Conservation (phyloP, 148 eudicot species). For the Dysphania ambrosioides region DNA sequence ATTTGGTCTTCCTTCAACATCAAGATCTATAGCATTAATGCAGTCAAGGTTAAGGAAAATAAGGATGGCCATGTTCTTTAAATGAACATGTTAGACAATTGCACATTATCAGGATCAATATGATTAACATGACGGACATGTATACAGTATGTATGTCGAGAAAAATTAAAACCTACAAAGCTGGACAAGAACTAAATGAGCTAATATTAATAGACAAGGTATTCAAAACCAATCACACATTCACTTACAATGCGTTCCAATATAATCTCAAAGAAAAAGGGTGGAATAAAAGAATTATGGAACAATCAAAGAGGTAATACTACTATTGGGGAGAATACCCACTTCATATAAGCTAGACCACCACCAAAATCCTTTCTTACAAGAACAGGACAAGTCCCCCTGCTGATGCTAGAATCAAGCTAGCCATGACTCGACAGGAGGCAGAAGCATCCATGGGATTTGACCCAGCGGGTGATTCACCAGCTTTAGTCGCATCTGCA, state of each 20-base stretch:
- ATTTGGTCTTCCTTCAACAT: constrained; percentile 9
- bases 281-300: constrained; percentile 22
- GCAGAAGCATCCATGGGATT: constrained; percentile 32
- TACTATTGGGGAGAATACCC: constrained; percentile 30
- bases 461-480: constrained; percentile 29
- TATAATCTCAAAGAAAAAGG: constrained; percentile 2
- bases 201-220: not conserved
- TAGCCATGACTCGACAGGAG: constrained; percentile 28
- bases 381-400: constrained; percentile 38
- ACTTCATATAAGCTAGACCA: constrained; percentile 31
- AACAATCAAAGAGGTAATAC: constrained; percentile 43
- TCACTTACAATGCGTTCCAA: constrained; percentile 27
- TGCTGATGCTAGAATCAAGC: constrained; percentile 39
- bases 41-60: constrained; percentile 4
- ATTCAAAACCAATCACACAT: constrained; percentile 22
- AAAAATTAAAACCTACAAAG: not conserved
- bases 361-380: constrained; percentile 24
- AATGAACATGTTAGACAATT: not conserved
- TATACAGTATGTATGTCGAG: not conserved
- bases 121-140: not conserved
- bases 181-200: not conserved
- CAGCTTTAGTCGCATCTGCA: constrained; percentile 22
- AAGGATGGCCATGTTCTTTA: not conserved
- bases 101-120: constrained; percentile 4
- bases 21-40: constrained; percentile 1